Conservation (phyloP, 176 grass and related monocot species). For the Canna indica region DNA sequence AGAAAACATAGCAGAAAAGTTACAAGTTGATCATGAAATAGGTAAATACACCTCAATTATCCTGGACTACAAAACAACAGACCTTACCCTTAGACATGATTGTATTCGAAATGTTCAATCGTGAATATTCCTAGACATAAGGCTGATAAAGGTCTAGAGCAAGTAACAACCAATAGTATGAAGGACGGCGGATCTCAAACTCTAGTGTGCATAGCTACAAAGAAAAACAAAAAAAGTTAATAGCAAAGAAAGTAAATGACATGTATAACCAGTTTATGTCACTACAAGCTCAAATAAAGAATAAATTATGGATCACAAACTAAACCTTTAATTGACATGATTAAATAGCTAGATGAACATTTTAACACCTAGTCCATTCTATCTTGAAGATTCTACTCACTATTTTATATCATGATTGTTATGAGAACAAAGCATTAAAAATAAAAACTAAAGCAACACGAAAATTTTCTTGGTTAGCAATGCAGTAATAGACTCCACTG, state of each 20-base stretch:
- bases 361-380: too few relatives aligned
- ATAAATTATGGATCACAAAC: background rate
- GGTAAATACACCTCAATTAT: background rate
- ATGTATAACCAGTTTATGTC: background rate
- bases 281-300: background rate
- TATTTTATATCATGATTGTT: too few relatives aligned
- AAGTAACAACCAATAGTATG: constrained; percentile 91
- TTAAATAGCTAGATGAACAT: too few relatives aligned
- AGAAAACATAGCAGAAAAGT: constrained; percentile 6
- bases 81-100: constrained; percentile 99
- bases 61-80: background rate
- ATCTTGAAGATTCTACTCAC: too few relatives aligned
- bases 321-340: background rate
- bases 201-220: constrained; percentile 66
- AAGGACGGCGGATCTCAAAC: constrained; percentile 93
- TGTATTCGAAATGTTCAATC: constrained; percentile 86
- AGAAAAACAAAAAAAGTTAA: constrained; percentile 10
- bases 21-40: constrained; percentile 10
- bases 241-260: background rate
- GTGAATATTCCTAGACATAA: constrained; percentile 95
- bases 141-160: constrained; percentile 85
- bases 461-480: too few relatives aligned
- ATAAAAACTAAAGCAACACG: too few relatives aligned
- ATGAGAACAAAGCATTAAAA: too few relatives aligned
- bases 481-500: background rate